Base-by-base conservation (phyloP, 2,329 filamentous ascomycete genomes). In the Didymosphaeria variabile region DNA sequence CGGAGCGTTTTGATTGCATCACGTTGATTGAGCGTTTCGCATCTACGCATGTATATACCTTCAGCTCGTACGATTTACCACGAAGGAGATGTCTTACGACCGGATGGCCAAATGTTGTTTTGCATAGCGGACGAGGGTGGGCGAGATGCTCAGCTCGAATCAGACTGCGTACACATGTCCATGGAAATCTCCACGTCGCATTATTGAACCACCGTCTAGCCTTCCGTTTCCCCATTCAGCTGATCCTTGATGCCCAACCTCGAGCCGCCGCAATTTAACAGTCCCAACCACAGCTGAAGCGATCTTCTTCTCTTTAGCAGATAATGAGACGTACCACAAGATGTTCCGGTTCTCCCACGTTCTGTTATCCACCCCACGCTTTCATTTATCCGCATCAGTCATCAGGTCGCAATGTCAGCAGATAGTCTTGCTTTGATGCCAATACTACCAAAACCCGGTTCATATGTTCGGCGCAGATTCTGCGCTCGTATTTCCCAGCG, bases 11-110 rank as follows among this genome's bases (percentile, higher is more conserved):
- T 53, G 64, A 66, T 60, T 67, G 67, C 68, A 70, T 70, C 59
- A 52, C 57, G 61, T 58, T 61, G 55, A 44, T 55, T 60, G 55
- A 63, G 62, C 63, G 57, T 58, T 54, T 60, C 61, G 50, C 58
- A 58, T 64, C 61, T 57, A 58, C 63, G 44, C 67, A 74, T 78
- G 74, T 78, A 76, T 73, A 76, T 76, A 75, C 71, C 72, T 65
- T 71, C 61, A 34, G 61, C 57, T 55, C 62, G 62, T 55, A 66
- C 54, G 57, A 58, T 58, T 58, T 63, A 59, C 65, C 68, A 68
- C 62, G 67, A 68, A 66, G 63, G 65, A 69, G 64, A 75, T 64
- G 69, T 57, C n/a, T 69, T 71, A 73, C 67, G 72, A 74, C 72
- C 68, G 70, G 72, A 74, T 70, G 74, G 70, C 68, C 67, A 59